Evolutionary conservation across 2,329 filamentous ascomycete genomes (phyloP), one percentile per base, ranked within the genome.

Genomic region (Sclerotinia spermophila): DNA sequence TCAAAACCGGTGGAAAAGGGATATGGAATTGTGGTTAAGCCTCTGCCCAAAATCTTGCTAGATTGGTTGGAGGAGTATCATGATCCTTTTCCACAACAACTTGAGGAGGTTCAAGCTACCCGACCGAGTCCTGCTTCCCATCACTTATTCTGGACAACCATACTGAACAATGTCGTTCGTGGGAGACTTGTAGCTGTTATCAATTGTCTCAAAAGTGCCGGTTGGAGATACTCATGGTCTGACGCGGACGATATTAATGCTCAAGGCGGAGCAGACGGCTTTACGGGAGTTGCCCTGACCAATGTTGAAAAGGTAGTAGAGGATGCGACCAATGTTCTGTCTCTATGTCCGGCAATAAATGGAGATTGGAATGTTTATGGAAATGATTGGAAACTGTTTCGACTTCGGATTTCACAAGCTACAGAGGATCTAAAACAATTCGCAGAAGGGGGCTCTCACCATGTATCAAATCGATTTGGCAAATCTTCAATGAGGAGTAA

Each of bases 281-380:
- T 97, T 79, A 86, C 84, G 7, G 93, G 92, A 24, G 84, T 86
- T 72, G 91, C 94, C 68, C 84, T 97, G n/a, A 85, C 90, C 51
- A 94, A 94, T 73, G 90, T 96, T 27, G 88, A 92, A 76, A 86
- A 88, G 55, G 93, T 91, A 48, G 84, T 92, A 13, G 86, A 88
- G 67, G 86, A 88, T 73, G 90, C 92, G 33, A 86, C 91, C 60
- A 84, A 89, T 33, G 83, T 94, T 58, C 84, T 98, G 48, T 87
- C 91, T 69, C 84, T 86, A 48, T 97, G 92, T 75, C 95, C 95
- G 8, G 90, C 87, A 5, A 80, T 88, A 38, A 84, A 83, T 55
- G 85, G 86, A 59, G 89, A 95, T 78, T 98, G 95, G 95, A 90
- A 97, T 76, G 87, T 96, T 62, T 90, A 89, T 78, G 90, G 90